A percentile compares a stretch with the other conserved stretches of the same genome.
Conservation (phyloP, 202 grass and related monocot genomes). For the Panicum virgatum region DNA sequence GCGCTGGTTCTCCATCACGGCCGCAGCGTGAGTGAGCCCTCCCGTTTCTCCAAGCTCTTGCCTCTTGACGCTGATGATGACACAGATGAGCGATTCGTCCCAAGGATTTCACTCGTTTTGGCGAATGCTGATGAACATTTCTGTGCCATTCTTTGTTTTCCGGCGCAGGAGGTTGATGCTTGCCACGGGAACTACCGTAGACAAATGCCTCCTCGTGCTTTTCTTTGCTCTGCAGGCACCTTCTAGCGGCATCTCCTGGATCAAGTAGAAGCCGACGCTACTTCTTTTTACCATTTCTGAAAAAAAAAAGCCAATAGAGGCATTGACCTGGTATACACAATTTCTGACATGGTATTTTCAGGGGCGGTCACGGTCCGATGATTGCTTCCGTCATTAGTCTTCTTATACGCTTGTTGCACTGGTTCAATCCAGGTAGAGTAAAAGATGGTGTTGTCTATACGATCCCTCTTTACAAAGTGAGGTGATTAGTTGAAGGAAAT, state of each 20-base stretch:
- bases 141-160: not conserved
- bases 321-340: not conserved
- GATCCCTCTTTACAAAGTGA: not conserved
- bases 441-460: not conserved
- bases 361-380: conserved; percentile 67
- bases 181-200: conserved; percentile 47
- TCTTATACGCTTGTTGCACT: conserved; percentile 60
- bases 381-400: conserved; percentile 58
- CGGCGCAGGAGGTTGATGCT: conserved; percentile 56
- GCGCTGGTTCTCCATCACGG: conserved; percentile 44
- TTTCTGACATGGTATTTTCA: not conserved
- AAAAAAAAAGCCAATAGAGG: not conserved
- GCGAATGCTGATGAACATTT: not conserved
- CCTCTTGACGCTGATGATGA: no score
- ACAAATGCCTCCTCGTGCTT: conserved; percentile 61
- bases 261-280: conserved; percentile 40
- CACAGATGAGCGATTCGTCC: no score
- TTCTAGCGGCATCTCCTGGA: conserved; percentile 49
- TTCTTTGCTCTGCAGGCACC: conserved; percentile 73
- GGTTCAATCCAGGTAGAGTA: conserved; percentile 53
- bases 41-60: not conserved
- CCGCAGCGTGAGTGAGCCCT: conserved; percentile 51
- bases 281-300: not conserved
- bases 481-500: no score
- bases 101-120: not conserved